Evolutionary conservation across 345 rosid species (phyloP), one percentile per base, ranked within the genome.

Genomic region (Citrus unshiu): DNA sequence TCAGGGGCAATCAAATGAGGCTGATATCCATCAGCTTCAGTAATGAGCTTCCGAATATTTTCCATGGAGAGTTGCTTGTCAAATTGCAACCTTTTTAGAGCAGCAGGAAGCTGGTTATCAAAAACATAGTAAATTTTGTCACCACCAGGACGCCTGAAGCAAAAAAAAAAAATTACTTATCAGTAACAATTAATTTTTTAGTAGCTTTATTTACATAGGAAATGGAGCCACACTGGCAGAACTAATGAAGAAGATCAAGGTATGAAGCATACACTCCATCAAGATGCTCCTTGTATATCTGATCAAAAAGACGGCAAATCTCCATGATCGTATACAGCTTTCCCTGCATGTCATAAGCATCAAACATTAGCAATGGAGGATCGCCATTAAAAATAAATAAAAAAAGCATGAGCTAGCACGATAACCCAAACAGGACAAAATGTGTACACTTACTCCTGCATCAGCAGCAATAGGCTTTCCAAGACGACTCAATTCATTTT

Each of bases 21-120:
- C 78, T 97, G 99, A 84, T 97, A 97, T 68, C 99, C 99, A 86
- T 97, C 99, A 68, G 99, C 99, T 89, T 97, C 99, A 63, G 99
- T 93, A 70, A 97, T 95, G 80, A 97, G 90, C 89, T 94, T 97
- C 57, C 93, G 92, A 66, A 97, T 92, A 82, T 97, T 94, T 84
- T 97, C 98, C 99, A 97, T 97, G 4, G 99, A 84, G 27, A 97
- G 93, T 83, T 97, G 99, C 87, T 88, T 97, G 88, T 97, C 99
- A 85, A 97, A 97, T 77, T 97, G 98, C 87, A 97, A 86, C 86
- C 99, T 92, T 85, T 94, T 94, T 72, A 97, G 88, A 84, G 99
- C 99, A 81, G 97, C 95, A 72, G 99, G 99, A 82, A 97, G 98
- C 84, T 97, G 99, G 84, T 91, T 97, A 84, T 97, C 99, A 18